A percentile compares a stretch with the other conserved stretches of the same genome.
These are phyloP conservation scores for Hypoxylon sp. DNA, from an alignment of 2,329 filamentous ascomycete species.

Conservation along the genomic window DNA sequence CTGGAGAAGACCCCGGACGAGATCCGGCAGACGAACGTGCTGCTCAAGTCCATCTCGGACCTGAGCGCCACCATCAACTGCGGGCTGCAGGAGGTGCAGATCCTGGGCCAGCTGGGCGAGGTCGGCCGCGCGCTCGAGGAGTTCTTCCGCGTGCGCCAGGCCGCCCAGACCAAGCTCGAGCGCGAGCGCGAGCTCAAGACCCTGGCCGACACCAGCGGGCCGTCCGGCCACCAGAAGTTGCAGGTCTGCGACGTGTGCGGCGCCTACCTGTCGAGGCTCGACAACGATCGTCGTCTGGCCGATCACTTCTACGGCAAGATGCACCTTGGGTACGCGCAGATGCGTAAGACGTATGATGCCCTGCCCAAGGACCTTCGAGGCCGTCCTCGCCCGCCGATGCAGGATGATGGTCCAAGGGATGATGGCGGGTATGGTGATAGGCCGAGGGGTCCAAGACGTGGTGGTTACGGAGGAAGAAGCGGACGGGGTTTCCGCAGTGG, in stretches of 20 bases:
- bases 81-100: slow-evolving; percentile 84
- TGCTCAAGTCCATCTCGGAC: slow-evolving; percentile 88
- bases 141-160: slow-evolving; percentile 83
- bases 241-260: slow-evolving; percentile 99
- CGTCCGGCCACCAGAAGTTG: slow-evolving; percentile 94
- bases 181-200: slow-evolving; percentile 89
- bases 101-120: slow-evolving; percentile 82
- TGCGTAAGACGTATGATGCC: slow-evolving; percentile 92
- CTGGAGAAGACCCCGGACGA: slow-evolving; percentile 98
- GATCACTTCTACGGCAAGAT: slow-evolving; percentile 99
- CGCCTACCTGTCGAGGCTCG: slow-evolving; percentile 88
- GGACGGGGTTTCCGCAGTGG: slow-evolving; percentile 56
- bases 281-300: slow-evolving; percentile 92
- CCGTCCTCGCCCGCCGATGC: slow-evolving; percentile 63
- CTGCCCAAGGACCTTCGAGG: slow-evolving; percentile 88
- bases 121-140: slow-evolving; percentile 87
- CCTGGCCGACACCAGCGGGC: slow-evolving; percentile 89
- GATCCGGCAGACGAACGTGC: slow-evolving; percentile 90
- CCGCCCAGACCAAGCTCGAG: slow-evolving; percentile 82
- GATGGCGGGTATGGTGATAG: slow-evolving; percentile 58
- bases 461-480: slow-evolving; percentile 56
- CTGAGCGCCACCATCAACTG: slow-evolving; percentile 79
- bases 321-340: slow-evolving; percentile 97
- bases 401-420: slow-evolving; percentile 52
- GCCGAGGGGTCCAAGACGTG: slow-evolving; percentile 61